These are phyloP conservation scores for Umbelopsis sp. DNA, from an alignment of 371 early-diverging fungal species.

Conservation along the genomic window DNA sequence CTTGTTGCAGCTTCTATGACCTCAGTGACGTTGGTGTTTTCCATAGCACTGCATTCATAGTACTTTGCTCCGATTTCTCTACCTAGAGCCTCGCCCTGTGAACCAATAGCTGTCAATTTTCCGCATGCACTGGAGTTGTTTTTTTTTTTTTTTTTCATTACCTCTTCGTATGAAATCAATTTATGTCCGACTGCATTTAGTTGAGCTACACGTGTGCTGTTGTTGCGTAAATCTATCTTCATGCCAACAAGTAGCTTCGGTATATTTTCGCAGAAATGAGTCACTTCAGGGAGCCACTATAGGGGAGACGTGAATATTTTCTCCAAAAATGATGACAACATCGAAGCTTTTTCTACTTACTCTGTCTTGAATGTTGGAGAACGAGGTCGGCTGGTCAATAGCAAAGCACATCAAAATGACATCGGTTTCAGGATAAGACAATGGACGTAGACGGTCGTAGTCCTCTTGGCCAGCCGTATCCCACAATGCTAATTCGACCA, in stretches of 20 bases:
- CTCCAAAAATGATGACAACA: too few relatives aligned
- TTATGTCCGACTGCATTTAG: conserved; percentile 40
- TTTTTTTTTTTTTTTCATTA: conserved; percentile 8
- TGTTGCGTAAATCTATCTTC: conserved; percentile 82
- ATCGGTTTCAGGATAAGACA: conserved; percentile 89
- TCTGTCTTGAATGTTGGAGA: conserved; percentile 83
- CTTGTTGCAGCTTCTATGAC: conserved; percentile 54
- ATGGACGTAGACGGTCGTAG: conserved; percentile 79
- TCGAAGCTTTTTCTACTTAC: conserved; percentile 33
- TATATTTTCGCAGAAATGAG: conserved; percentile 80
- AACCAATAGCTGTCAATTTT: background rate
- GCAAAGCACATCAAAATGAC: conserved; percentile 90
- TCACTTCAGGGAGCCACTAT: conserved; percentile 86
- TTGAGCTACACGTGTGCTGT: conserved; percentile 34
- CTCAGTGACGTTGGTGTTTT: conserved; percentile 45
- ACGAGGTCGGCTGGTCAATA: conserved; percentile 73
- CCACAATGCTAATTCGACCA: conserved; percentile 86
- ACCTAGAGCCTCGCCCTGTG: conserved; percentile 49
- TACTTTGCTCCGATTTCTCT: conserved; percentile 55
- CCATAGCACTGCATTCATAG: conserved; percentile 55
- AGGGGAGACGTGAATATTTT: background rate
- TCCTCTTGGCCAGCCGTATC: conserved; percentile 94
- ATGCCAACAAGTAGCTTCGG: conserved; percentile 90
- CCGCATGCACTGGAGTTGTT: too few relatives aligned
- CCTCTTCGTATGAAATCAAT: conserved; percentile 39